phyloP scores from a whole-genome alignment of 176 grass and related monocot genomes.

The Carex myosuroides region DNA sequence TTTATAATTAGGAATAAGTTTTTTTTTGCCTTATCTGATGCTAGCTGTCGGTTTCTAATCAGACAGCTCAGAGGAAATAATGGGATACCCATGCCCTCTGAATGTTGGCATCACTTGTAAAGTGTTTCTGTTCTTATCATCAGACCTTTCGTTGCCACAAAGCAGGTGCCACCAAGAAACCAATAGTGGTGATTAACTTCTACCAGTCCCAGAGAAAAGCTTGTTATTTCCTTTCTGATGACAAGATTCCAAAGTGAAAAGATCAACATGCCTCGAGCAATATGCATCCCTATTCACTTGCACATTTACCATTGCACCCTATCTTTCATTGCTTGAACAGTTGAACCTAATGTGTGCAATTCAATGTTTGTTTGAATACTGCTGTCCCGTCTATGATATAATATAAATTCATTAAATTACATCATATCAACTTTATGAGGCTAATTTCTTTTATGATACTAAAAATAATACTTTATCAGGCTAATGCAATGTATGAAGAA shows the following conservation, averaged over 20 bases:
- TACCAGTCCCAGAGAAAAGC: neutral
- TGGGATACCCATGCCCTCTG: neutral
- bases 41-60: neutral
- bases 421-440: neutral
- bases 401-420: neutral
- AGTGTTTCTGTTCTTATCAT: neutral
- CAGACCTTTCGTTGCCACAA: neutral
- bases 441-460: conserved; percentile 9
- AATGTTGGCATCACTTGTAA: neutral
- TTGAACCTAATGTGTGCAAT: neutral
- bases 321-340: neutral
- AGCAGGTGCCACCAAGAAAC: neutral
- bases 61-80: neutral
- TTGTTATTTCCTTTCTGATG: neutral
- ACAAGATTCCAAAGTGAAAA: neutral
- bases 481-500: conserved; percentile 95
- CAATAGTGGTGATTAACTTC: neutral
- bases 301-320: neutral
- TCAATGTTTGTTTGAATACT: neutral
- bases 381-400: neutral
- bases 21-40: neutral
- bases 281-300: neutral
- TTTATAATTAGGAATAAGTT: neutral
- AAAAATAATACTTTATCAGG: conserved; percentile 39
- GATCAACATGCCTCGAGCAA: neutral